phyloP scores from a whole-genome alignment of 805 yeast genomes.

The Kodamaea nitidulidarum region DNA sequence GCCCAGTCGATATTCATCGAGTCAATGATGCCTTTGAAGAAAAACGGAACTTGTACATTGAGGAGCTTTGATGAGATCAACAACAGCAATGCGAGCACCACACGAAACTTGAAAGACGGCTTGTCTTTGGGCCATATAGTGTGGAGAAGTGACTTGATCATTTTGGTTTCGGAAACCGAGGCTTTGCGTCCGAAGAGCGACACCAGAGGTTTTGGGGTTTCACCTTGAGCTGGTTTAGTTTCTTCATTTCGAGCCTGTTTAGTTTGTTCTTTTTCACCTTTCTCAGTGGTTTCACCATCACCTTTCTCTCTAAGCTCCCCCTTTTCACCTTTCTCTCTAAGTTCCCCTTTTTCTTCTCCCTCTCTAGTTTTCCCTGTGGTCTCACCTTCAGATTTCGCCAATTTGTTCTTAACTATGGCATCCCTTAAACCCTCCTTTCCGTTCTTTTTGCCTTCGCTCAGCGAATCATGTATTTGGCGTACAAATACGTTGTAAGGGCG shows the following conservation, averaged over 20 bases:
- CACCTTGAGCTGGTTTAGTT: too few species aligned
- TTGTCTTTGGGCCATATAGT: constrained; percentile 83
- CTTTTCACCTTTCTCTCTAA: too few species aligned
- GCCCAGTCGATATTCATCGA: constrained; percentile 89
- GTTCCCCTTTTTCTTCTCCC: too few species aligned
- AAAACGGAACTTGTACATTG: constrained; percentile 95
- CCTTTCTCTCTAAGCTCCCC: too few species aligned
- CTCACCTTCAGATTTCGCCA: too few species aligned
- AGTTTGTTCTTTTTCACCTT: too few species aligned
- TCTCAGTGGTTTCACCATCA: too few species aligned
- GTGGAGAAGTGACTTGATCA: constrained; percentile 58
- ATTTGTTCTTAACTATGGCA: too few species aligned
- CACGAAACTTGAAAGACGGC: constrained; percentile 64
- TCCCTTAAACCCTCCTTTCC: too few species aligned
- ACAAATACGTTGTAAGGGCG: neutral
- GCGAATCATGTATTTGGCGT: neutral
- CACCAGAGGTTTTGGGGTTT: too few species aligned
- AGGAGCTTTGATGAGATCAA: constrained; percentile 77
- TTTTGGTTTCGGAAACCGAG: constrained; percentile 37
- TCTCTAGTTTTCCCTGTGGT: too few species aligned
- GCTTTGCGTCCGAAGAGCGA: constrained; percentile 4
- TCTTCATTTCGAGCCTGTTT: neutral
- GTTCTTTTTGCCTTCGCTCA: too few species aligned
- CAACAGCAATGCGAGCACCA: constrained; percentile 66
- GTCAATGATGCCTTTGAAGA: constrained; percentile 81